These are phyloP conservation scores for Sphaerobolus stellatus DNA, from an alignment of 1,284 basidiomycete species.

Conservation along the genomic window DNA sequence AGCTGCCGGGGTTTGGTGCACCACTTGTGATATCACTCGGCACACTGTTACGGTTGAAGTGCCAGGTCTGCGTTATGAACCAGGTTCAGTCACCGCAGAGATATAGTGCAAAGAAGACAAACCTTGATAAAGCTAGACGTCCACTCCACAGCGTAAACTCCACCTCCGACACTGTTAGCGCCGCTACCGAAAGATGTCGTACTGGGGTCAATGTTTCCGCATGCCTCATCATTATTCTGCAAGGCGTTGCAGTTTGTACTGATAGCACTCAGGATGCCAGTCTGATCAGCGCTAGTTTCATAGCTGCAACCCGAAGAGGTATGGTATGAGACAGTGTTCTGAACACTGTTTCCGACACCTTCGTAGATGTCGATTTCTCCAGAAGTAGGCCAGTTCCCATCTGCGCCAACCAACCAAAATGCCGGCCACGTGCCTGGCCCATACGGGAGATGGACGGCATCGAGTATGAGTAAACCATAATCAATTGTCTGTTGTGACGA, in stretches of 20 bases:
- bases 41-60: conserved; percentile 21
- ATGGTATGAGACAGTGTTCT: conserved; percentile 30
- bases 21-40: conserved; percentile 27
- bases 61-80: conserved; percentile 16
- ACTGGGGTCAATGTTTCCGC: conserved; percentile 12
- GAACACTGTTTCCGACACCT: conserved; percentile 30
- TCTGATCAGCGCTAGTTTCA: conserved; percentile 15
- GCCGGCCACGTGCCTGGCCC: conserved; percentile 12
- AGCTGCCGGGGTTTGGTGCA: conserved; percentile 15
- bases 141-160: conserved; percentile 33
- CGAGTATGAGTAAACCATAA: conserved; percentile 8
- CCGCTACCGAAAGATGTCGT: conserved; percentile 17
- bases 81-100: not conserved
- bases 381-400: conserved; percentile 33
- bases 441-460: conserved; percentile 10
- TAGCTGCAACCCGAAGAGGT: conserved; percentile 30
- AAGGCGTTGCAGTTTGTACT: conserved; percentile 14
- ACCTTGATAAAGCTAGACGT: conserved; percentile 28
- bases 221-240: conserved; percentile 11
- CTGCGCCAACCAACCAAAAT: conserved; percentile 15
- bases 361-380: conserved; percentile 46
- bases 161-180: conserved; percentile 32
- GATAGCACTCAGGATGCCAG: conserved; percentile 22
- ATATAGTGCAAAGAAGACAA: not conserved
- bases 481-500: conserved; percentile 2